Evolutionary conservation across 257 asterid genomes (phyloP).

Genomic region (Anisodus acutangulus): DNA sequence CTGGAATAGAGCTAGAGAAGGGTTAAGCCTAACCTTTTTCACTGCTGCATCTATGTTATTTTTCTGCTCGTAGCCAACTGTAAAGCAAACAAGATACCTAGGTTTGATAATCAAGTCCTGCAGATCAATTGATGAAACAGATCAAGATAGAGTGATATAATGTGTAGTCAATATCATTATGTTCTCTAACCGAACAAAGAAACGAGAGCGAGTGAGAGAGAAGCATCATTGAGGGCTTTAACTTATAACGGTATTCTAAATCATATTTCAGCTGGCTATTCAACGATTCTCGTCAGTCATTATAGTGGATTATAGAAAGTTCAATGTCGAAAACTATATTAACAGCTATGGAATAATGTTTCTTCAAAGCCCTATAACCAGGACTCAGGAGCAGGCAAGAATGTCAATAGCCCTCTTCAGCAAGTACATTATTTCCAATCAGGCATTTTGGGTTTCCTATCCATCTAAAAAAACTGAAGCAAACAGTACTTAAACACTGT

Average conservation of each 20-base stretch:
- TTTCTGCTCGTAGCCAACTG: conserved; percentile 88
- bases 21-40: conserved; percentile 59
- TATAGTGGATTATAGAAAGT: neutral
- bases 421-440: neutral
- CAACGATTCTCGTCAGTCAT: neutral
- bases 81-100: conserved; percentile 80
- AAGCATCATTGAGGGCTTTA: neutral
- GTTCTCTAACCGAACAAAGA: neutral
- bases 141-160: neutral
- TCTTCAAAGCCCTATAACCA: neutral
- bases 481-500: neutral
- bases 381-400: conserved; percentile 4
- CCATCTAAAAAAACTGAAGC: neutral
- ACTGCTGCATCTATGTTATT: conserved; percentile 81
- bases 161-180: neutral
- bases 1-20: neutral
- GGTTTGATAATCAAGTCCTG: conserved; percentile 83
- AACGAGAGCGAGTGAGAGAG: neutral
- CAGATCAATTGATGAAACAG: conserved; percentile 32
- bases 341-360: neutral
- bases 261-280: neutral
- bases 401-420: neutral
- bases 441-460: neutral
- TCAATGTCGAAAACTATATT: neutral
- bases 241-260: neutral